Conservation (phyloP, 345 rosid species). For the Nasturtium officinale region DNA sequence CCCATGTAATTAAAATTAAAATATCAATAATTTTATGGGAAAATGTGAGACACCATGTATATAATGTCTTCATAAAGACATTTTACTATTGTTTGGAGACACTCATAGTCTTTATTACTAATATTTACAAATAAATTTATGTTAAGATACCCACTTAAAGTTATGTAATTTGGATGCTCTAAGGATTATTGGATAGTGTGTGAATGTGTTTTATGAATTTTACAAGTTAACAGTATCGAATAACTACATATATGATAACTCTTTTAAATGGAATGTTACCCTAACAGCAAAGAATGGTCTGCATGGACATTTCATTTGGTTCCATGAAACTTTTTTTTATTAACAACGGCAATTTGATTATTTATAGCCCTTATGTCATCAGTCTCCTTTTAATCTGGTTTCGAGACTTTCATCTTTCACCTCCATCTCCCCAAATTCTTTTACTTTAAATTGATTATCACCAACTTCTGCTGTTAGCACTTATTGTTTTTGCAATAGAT, state of each 20-base stretch:
- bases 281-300: no score
- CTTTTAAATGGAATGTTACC: no score
- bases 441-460: background rate
- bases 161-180: no score
- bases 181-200: constrained; percentile 6
- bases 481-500: background rate
- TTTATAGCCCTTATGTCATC: constrained; percentile 2
- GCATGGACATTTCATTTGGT: constrained; percentile 23
- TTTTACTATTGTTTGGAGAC: no score
- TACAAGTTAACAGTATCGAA: background rate
- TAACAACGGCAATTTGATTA: background rate
- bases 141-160: no score
- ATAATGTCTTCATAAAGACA: no score
- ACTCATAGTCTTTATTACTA: no score
- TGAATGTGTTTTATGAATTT: background rate
- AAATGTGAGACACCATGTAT: no score
- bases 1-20: no score
- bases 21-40: no score
- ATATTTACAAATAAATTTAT: no score
- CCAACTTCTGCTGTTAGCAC: background rate
- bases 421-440: background rate
- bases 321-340: background rate
- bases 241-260: no score
- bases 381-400: background rate
- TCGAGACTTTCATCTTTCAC: background rate